Conservation (phyloP, 2,329 filamentous ascomycete genomes). For the Hypoxylon sp. region DNA sequence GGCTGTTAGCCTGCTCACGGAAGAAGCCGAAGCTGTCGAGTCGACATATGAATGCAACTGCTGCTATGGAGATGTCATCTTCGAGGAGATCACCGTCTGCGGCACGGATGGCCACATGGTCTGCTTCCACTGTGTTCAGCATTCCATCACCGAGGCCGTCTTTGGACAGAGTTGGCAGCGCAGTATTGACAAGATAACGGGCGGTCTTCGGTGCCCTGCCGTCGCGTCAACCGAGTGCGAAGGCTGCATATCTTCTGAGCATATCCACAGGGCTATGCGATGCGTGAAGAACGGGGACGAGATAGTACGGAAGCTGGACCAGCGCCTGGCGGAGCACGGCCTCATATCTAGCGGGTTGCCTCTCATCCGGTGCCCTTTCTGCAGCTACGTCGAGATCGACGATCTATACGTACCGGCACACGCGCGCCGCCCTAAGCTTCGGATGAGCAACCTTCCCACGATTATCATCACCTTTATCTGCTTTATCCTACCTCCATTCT, state of each 20-base stretch:
- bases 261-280: conserved; percentile 76
- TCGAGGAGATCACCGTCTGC: conserved; percentile 80
- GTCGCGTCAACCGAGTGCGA: conserved; percentile 73
- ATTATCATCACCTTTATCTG: conserved; percentile 45
- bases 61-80: conserved; percentile 75
- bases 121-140: conserved; percentile 83
- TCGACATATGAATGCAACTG: conserved; percentile 76
- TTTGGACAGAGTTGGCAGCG: conserved; percentile 93
- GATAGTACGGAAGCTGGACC: conserved; percentile 77
- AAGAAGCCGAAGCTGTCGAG: conserved; percentile 65
- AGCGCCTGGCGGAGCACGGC: conserved; percentile 78
- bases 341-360: conserved; percentile 77
- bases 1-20: conserved; percentile 62
- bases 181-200: conserved; percentile 75
- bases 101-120: conserved; percentile 73
- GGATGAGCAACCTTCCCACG: conserved; percentile 58
- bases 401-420: conserved; percentile 70
- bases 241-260: conserved; percentile 73
- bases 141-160: conserved; percentile 83
- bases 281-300: conserved; percentile 74
- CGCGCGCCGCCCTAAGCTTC: conserved; percentile 64
- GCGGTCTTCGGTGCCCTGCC: conserved; percentile 84
- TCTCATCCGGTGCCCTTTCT: conserved; percentile 87
- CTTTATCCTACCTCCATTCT: conserved; percentile 55
- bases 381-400: conserved; percentile 88